Conservation (phyloP, 495 filamentous ascomycete species). For the Aspergillus kassunensis region DNA sequence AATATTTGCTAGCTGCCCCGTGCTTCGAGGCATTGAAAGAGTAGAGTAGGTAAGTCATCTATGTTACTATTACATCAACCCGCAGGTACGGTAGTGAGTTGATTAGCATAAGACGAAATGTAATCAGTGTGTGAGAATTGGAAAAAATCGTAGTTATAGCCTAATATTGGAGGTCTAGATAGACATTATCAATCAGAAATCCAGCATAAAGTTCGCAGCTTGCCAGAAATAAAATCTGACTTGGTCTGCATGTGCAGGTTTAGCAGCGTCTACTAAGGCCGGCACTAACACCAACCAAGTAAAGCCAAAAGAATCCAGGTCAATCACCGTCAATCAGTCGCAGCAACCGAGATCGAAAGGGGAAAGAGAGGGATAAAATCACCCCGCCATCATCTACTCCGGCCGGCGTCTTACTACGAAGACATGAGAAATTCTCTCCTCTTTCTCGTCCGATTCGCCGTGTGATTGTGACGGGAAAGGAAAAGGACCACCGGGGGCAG, state of each 20-base stretch:
- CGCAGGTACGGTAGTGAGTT: too few relatives aligned
- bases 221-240: slow-evolving; percentile 2
- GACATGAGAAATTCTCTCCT: background rate
- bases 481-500: slow-evolving; percentile 3
- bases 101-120: too few relatives aligned
- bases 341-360: background rate
- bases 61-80: too few relatives aligned
- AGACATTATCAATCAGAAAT: too few relatives aligned
- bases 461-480: background rate
- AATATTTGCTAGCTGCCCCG: background rate
- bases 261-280: background rate
- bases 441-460: slow-evolving; percentile 1
- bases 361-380: background rate
- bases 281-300: background rate
- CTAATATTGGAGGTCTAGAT: background rate
- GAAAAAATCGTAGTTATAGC: too few relatives aligned
- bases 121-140: too few relatives aligned
- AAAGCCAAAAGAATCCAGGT: too few relatives aligned
- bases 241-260: slow-evolving; percentile 5
- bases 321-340: background rate
- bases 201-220: slow-evolving; percentile 8
- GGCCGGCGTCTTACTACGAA: background rate
- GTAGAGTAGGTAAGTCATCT: too few relatives aligned
- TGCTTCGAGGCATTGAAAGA: too few relatives aligned
- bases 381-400: background rate